phyloP scores from a whole-genome alignment of 2,329 filamentous ascomycete genomes.

The Verticillium zaregamsianum region DNA sequence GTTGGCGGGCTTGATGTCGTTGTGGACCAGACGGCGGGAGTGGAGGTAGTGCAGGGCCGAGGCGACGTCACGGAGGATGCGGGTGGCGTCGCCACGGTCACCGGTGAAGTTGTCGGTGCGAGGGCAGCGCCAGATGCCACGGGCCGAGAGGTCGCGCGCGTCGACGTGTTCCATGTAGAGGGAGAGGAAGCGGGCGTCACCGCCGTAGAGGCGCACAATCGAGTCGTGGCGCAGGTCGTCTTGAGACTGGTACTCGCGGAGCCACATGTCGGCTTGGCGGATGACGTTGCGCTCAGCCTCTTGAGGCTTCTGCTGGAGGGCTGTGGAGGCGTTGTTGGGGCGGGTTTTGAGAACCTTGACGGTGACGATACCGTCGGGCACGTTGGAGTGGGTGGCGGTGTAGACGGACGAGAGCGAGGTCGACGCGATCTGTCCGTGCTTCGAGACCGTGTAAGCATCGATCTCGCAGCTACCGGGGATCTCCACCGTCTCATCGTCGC shows the following conservation, averaged over 20 bases:
- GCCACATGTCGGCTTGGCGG: slow-evolving; percentile 56
- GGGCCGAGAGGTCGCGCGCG: slow-evolving; percentile 47
- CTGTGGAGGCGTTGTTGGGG: slow-evolving; percentile 19
- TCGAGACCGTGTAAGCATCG: slow-evolving; percentile 51
- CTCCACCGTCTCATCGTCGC: slow-evolving; percentile 43
- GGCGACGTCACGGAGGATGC: slow-evolving; percentile 51
- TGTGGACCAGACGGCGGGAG: slow-evolving; percentile 49
- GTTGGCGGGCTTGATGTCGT: slow-evolving; percentile 60
- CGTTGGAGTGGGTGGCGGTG: slow-evolving; percentile 47
- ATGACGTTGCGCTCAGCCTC: slow-evolving; percentile 52
- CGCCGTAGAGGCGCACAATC: slow-evolving; percentile 55
- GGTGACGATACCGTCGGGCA: slow-evolving; percentile 51
- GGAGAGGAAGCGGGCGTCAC: slow-evolving; percentile 55
- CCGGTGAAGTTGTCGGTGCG: slow-evolving; percentile 47
- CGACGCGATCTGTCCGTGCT: slow-evolving; percentile 51
- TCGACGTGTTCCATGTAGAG: slow-evolving; percentile 60
- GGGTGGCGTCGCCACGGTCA: slow-evolving; percentile 40
- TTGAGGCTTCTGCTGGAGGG: slow-evolving; percentile 37
- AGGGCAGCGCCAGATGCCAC: slow-evolving; percentile 44
- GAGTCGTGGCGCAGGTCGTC: slow-evolving; percentile 51
- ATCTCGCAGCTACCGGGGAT: slow-evolving; percentile 47
- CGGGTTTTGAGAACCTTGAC: slow-evolving; percentile 58
- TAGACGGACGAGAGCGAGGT: slow-evolving; percentile 53
- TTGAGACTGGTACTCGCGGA: slow-evolving; percentile 54
- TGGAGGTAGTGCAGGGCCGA: slow-evolving; percentile 54